phyloP scores from a whole-genome alignment of 2,329 filamentous ascomycete species.

The Phyllosticta citrichinensis region DNA sequence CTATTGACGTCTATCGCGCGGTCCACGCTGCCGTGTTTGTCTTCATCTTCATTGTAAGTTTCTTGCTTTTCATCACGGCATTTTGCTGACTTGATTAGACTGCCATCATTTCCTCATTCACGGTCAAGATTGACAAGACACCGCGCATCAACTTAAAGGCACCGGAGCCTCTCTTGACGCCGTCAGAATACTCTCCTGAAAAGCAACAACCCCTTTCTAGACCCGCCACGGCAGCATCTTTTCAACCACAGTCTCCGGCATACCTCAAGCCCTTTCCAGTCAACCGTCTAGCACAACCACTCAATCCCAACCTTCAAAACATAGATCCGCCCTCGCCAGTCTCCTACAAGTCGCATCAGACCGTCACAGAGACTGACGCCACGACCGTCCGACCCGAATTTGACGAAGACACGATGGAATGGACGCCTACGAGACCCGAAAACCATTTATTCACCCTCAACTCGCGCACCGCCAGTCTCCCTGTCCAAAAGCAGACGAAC shows the following conservation, averaged over 20 bases:
- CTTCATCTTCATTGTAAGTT: slow-evolving; percentile 47
- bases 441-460: slow-evolving; percentile 9
- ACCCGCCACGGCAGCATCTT: slow-evolving; percentile 11
- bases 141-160: slow-evolving; percentile 20
- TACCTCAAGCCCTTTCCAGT: slow-evolving; percentile 32
- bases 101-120: slow-evolving; percentile 31
- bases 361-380: slow-evolving; percentile 6
- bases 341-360: slow-evolving; percentile 17
- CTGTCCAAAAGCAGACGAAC: neutral
- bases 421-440: slow-evolving; percentile 51
- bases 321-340: slow-evolving; percentile 25
- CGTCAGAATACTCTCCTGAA: slow-evolving; percentile 11
- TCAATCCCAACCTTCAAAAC: slow-evolving; percentile 1
- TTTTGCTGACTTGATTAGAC: slow-evolving; percentile 12
- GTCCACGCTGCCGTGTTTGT: slow-evolving; percentile 47
- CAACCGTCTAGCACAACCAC: slow-evolving; percentile 20
- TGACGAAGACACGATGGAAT: slow-evolving; percentile 58
- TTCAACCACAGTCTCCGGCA: slow-evolving; percentile 25
- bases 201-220: slow-evolving; percentile 17
- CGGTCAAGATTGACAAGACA: slow-evolving; percentile 48
- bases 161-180: slow-evolving; percentile 17
- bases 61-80: slow-evolving; percentile 11
- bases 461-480: slow-evolving; percentile 1
- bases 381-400: slow-evolving; percentile 12
- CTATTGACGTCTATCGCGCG: slow-evolving; percentile 29